A percentile compares a stretch with the other conserved stretches of the same genome.
Evolutionary conservation across 805 yeast genomes (phyloP).

Genomic region (Myxozyma vanderwaltii): DNA sequence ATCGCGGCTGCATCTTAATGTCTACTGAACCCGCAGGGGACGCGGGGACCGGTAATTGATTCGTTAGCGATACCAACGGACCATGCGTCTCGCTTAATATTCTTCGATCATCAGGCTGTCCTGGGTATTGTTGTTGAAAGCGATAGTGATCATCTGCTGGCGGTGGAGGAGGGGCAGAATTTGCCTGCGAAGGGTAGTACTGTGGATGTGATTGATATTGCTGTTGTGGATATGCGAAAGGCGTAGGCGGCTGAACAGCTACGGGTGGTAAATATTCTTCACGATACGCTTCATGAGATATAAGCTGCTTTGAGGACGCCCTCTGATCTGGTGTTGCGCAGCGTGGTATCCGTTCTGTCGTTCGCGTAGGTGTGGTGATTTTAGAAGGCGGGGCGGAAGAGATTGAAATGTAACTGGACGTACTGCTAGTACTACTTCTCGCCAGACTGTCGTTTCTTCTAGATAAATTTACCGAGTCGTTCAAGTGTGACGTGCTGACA

Average conservation of each 20-base stretch:
- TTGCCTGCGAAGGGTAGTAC: not conserved
- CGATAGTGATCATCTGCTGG: not conserved
- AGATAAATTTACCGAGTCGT: not conserved
- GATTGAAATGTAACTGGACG: slow-evolving; percentile 5
- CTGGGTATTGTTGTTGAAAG: not conserved
- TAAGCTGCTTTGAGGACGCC: too few species aligned
- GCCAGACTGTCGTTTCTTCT: slow-evolving; percentile 1
- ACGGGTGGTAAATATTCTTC: not conserved
- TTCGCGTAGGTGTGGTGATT: not conserved
- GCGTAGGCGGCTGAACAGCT: slow-evolving; percentile 1
- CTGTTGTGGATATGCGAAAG: slow-evolving; percentile 6
- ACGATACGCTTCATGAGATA: too few species aligned
- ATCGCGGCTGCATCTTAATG: not conserved
- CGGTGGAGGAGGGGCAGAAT: not conserved
- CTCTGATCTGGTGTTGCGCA: too few species aligned
- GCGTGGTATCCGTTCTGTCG: not conserved
- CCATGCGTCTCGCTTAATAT: not conserved
- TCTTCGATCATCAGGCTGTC: not conserved
- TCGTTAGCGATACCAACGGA: not conserved
- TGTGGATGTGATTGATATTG: not conserved
- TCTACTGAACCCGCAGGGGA: not conserved
- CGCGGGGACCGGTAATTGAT: not conserved
- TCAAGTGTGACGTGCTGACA: not conserved
- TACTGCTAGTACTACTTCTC: slow-evolving; percentile 13
- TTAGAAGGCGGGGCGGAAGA: not conserved